These are phyloP conservation scores for Botrytis sinoallii DNA, from an alignment of 2,329 filamentous ascomycete species.

Conservation along the genomic window DNA sequence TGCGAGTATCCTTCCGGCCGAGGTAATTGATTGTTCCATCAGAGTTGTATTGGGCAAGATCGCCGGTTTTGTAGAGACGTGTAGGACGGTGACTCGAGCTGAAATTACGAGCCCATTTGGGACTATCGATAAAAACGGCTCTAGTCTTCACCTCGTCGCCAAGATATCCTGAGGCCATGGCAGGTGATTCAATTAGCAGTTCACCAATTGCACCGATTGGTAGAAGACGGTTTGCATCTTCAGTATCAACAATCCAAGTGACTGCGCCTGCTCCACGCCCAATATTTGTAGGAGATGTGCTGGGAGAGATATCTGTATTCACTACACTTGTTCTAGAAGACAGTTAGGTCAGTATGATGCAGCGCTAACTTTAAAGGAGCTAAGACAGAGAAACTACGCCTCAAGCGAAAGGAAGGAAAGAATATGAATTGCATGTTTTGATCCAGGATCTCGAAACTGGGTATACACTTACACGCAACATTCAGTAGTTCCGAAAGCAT, in stretches of 20 bases:
- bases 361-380: not conserved
- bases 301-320: not conserved
- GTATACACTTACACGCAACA: constrained; percentile 11
- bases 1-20: constrained; percentile 13
- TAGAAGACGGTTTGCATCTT: constrained; percentile 38
- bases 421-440: not conserved
- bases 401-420: not conserved
- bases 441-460: not conserved
- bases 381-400: not conserved
- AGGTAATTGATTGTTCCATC: constrained; percentile 16
- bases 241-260: constrained; percentile 42
- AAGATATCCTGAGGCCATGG: constrained; percentile 42
- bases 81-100: not conserved
- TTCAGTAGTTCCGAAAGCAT: constrained; percentile 26
- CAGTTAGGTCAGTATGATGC: not conserved
- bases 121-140: constrained; percentile 38
- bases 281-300: constrained; percentile 21
- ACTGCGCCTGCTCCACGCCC: constrained; percentile 24
- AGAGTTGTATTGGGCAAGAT: constrained; percentile 39
- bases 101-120: constrained; percentile 15
- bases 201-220: constrained; percentile 40
- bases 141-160: constrained; percentile 39
- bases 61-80: constrained; percentile 54
- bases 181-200: constrained; percentile 41
- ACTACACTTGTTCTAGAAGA: constrained; percentile 7